Conservation (phyloP, 345 rosid species). For the Arabidopsis suecica region DNA sequence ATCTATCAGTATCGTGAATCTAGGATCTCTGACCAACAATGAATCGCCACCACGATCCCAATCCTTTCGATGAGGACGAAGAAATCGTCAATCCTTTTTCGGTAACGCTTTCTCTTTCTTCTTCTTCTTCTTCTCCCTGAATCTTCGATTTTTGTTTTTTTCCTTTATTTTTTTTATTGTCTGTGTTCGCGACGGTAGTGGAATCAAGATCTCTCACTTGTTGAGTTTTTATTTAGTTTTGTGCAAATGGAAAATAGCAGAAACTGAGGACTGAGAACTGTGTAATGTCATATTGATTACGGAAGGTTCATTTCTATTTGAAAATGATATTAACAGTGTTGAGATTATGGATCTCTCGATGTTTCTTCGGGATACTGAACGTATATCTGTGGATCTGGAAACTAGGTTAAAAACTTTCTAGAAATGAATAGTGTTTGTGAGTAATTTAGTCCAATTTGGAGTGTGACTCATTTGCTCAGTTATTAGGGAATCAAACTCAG, state of each 20-base stretch:
- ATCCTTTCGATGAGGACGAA: constrained; percentile 85
- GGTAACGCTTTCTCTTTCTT: constrained; percentile 44
- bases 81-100: constrained; percentile 95
- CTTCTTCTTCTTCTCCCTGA: too few species aligned
- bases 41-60: constrained; percentile 92
- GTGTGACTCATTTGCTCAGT: neutral
- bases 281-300: neutral
- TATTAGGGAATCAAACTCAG: neutral
- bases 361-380: neutral
- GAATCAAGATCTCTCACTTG: constrained; percentile 32
- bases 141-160: constrained; percentile 35
- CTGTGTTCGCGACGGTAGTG: neutral
- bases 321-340: constrained; percentile 5
- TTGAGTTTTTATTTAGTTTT: neutral
- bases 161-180: too few species aligned
- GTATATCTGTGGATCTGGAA: constrained; percentile 34
- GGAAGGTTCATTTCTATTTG: neutral
- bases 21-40: constrained; percentile 54
- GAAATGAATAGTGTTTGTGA: neutral
- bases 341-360: constrained; percentile 28
- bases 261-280: constrained; percentile 4
- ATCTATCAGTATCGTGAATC: constrained; percentile 30
- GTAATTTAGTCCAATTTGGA: neutral
- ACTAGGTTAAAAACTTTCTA: neutral
- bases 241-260: neutral